A percentile compares a stretch with the other conserved stretches of the same genome.
phyloP scores from a whole-genome alignment of 2,329 filamentous ascomycete genomes.

The Paradendryphiella salina region DNA sequence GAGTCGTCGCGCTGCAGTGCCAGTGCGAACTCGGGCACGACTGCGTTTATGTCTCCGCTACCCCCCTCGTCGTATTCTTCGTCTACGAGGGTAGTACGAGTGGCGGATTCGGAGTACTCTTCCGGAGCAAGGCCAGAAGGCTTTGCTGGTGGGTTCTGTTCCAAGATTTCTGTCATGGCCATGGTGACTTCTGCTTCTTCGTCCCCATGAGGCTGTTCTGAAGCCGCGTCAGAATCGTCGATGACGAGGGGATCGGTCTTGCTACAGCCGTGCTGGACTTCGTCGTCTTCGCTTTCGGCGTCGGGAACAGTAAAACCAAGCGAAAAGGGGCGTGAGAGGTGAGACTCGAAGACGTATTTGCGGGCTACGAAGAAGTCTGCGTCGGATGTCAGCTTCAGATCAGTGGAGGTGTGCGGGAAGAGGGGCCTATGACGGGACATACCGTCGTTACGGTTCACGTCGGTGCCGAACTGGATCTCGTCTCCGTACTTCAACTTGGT shows the following conservation, averaged over 20 bases:
- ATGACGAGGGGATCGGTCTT: constrained; percentile 37
- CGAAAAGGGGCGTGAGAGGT: constrained; percentile 21
- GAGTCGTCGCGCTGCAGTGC: not conserved
- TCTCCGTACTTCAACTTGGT: constrained; percentile 38
- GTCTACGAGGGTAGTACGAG: constrained; percentile 2
- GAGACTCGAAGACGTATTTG: constrained; percentile 37
- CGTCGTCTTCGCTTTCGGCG: constrained; percentile 37
- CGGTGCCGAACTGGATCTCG: constrained; percentile 42
- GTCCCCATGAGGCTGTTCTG: constrained; percentile 9
- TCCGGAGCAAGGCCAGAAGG: not conserved
- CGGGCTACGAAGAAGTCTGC: constrained; percentile 40
- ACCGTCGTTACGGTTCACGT: constrained; percentile 44
- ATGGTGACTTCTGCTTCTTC: constrained; percentile 15
- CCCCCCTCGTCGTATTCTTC: constrained; percentile 10
- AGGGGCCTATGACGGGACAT: constrained; percentile 12
- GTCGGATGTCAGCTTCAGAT: constrained; percentile 13
- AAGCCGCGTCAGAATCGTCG: constrained; percentile 31
- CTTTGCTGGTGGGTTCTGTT: constrained; percentile 1
- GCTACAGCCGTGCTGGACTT: constrained; percentile 26
- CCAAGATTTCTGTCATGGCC: constrained; percentile 12
- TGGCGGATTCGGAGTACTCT: constrained; percentile 3
- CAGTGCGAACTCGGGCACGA: not conserved
- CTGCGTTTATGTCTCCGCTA: not conserved
- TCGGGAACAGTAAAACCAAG: constrained; percentile 42
- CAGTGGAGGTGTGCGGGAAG: not conserved